Conservation (phyloP, 176 grass and related monocot genomes). For the Carex kokanica region DNA sequence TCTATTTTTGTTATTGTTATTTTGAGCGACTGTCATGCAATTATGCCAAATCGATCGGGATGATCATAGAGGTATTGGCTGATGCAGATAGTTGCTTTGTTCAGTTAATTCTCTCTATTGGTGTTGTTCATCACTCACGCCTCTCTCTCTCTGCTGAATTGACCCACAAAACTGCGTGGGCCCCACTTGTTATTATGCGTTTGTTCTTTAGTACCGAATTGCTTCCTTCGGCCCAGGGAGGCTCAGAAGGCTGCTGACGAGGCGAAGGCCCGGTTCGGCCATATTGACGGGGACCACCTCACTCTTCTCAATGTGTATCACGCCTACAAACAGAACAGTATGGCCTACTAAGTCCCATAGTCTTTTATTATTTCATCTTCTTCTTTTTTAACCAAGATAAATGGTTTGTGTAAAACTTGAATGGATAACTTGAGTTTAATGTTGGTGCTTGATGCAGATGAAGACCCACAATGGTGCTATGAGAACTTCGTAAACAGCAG, state of each 20-base stretch:
- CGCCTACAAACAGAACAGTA: constrained; percentile 97
- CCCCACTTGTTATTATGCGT: constrained; percentile 69
- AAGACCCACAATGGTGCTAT: constrained; percentile 94
- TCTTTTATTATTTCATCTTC: background rate
- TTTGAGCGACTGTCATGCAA: constrained; percentile 67
- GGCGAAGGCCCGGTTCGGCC: constrained; percentile 88
- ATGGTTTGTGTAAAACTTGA: constrained; percentile 2
- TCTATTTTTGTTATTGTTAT: constrained; percentile 34
- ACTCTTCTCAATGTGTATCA: constrained; percentile 91
- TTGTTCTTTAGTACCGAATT: constrained; percentile 99
- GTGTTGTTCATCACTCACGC: constrained; percentile 56
- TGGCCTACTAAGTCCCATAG: constrained; percentile 11
- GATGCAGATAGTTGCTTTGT: constrained; percentile 82
- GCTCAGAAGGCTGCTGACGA: constrained; percentile 97
- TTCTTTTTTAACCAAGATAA: background rate
- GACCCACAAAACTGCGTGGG: constrained; percentile 57
- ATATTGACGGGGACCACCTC: constrained; percentile 87
- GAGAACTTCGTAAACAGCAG: constrained; percentile 88
- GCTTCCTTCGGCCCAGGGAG: constrained; percentile 97
- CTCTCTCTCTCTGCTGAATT: constrained; percentile 68
- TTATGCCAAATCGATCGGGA: constrained; percentile 55
- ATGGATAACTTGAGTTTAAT: background rate
- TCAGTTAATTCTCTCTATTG: constrained; percentile 84
- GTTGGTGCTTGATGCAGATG: constrained; percentile 37
- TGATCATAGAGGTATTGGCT: constrained; percentile 63